Percentiles rank a stretch among this genome's conserved stretches.
Conservation (phyloP, 78 protist species). For the Dictyostelium brefeldianum region DNA sequence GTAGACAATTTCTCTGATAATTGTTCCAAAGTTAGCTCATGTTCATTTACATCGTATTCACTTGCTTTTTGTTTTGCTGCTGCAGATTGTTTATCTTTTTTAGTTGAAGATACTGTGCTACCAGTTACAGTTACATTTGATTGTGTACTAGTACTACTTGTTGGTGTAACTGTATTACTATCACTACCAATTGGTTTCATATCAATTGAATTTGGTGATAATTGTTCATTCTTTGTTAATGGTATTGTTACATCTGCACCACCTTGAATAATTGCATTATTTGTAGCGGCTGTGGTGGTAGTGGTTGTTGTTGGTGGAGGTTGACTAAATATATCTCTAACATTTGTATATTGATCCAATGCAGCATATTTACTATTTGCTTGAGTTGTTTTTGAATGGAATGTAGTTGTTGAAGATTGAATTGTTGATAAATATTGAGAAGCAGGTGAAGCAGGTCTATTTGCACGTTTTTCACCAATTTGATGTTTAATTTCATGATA, state of each 20-base stretch:
- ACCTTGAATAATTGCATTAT: background rate
- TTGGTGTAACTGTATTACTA: background rate
- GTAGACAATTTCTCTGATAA: conserved; percentile 28
- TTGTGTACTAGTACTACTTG: background rate
- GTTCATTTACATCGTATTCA: conserved; percentile 75
- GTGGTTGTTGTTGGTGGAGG: background rate
- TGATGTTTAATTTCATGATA: conserved; percentile 71
- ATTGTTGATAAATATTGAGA: background rate
- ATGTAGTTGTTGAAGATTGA: conserved; percentile 13
- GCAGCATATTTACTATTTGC: background rate
- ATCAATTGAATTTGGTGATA: background rate
- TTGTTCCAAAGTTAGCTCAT: conserved; percentile 62
- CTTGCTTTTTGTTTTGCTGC: conserved; percentile 60
- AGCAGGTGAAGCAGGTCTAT: conserved; percentile 2
- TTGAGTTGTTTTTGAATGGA: conserved; percentile 28
- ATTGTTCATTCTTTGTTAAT: background rate
- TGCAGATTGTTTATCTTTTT: background rate
- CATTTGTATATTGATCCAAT: too few relatives aligned
- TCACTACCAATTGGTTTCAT: background rate
- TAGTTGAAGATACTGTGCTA: background rate
- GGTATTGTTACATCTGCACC: background rate
- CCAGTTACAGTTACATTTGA: background rate
- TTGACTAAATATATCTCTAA: conserved; percentile 11
- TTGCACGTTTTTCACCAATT: conserved; percentile 20
- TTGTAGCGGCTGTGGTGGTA: background rate